phyloP scores from a whole-genome alignment of 2,329 filamentous ascomycete species.

The Fonsecaea nubica region DNA sequence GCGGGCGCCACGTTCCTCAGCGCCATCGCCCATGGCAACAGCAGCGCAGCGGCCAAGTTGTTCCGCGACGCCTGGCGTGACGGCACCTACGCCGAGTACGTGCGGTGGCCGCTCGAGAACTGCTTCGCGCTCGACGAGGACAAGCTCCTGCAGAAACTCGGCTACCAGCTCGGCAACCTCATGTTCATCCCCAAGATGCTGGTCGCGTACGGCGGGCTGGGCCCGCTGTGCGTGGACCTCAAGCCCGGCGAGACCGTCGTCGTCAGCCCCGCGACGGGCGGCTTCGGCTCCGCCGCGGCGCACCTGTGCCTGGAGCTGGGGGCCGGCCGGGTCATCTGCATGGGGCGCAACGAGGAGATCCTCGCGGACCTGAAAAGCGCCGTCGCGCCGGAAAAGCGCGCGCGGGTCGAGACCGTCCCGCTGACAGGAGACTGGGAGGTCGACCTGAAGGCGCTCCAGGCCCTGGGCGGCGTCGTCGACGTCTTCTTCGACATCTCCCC shows the following conservation, averaged over 20 bases:
- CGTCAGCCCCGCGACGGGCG: slow-evolving; percentile 57
- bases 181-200: slow-evolving; percentile 45
- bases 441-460: slow-evolving; percentile 47
- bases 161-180: slow-evolving; percentile 53
- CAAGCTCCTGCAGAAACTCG: slow-evolving; percentile 38
- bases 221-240: slow-evolving; percentile 46
- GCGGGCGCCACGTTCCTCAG: slow-evolving; percentile 27
- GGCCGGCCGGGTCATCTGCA: slow-evolving; percentile 56
- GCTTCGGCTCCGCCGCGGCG: slow-evolving; percentile 56
- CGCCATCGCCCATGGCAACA: slow-evolving; percentile 41
- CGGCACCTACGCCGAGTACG: slow-evolving; percentile 48
- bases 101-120: slow-evolving; percentile 49
- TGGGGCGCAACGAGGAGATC: slow-evolving; percentile 50
- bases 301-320: slow-evolving; percentile 57
- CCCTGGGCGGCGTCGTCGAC: slow-evolving; percentile 48
- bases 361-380: slow-evolving; percentile 21
- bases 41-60: slow-evolving; percentile 45
- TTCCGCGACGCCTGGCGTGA: slow-evolving; percentile 48
- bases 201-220: slow-evolving; percentile 54
- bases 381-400: slow-evolving; percentile 7
- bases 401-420: slow-evolving; percentile 47
- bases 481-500: slow-evolving; percentile 59
- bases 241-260: slow-evolving; percentile 57
- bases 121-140: slow-evolving; percentile 46
- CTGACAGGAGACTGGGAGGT: slow-evolving; percentile 51